These are phyloP conservation scores for Dimargaris cristalligena DNA, from an alignment of 192 early-diverging fungal genomes.

Conservation along the genomic window DNA sequence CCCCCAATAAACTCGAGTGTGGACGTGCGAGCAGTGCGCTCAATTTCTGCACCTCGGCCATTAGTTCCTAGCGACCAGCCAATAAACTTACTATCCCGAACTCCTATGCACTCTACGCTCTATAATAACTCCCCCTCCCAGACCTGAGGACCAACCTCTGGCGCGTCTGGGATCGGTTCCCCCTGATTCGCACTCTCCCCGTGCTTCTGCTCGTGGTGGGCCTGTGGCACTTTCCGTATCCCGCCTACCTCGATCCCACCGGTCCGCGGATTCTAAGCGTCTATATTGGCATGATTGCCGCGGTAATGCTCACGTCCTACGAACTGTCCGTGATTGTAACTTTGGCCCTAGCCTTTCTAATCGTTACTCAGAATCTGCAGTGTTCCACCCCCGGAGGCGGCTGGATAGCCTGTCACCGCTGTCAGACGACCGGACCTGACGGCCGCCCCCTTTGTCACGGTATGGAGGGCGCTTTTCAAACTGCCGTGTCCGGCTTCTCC, in stretches of 20 bases:
- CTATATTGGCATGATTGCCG: constrained; percentile 28
- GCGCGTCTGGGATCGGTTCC: no score
- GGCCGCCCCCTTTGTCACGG: constrained; percentile 32
- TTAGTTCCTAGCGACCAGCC: no score
- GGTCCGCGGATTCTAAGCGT: constrained; percentile 3
- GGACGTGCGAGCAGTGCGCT: no score
- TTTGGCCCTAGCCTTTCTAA: constrained; percentile 33
- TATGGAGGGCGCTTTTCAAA: constrained; percentile 37
- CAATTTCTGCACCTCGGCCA: no score
- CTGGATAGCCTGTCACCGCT: constrained; percentile 33
- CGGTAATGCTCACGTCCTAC: constrained; percentile 29
- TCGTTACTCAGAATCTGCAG: constrained; percentile 39
- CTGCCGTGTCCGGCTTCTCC: constrained; percentile 41
- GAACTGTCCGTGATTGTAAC: constrained; percentile 36
- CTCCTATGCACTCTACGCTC: no score
- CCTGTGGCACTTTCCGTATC: no score
- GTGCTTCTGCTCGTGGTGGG: no score
- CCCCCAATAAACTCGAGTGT: no score
- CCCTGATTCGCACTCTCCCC: no score
- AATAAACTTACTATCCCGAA: no score
- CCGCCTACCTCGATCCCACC: background rate
- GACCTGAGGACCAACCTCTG: no score
- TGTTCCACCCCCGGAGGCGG: constrained; percentile 32
- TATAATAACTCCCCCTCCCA: no score
- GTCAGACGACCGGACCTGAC: constrained; percentile 18